Evolutionary conservation across 495 filamentous ascomycete genomes (phyloP), one percentile per base, ranked within the genome.

Genomic region (Extremus antarcticus): DNA sequence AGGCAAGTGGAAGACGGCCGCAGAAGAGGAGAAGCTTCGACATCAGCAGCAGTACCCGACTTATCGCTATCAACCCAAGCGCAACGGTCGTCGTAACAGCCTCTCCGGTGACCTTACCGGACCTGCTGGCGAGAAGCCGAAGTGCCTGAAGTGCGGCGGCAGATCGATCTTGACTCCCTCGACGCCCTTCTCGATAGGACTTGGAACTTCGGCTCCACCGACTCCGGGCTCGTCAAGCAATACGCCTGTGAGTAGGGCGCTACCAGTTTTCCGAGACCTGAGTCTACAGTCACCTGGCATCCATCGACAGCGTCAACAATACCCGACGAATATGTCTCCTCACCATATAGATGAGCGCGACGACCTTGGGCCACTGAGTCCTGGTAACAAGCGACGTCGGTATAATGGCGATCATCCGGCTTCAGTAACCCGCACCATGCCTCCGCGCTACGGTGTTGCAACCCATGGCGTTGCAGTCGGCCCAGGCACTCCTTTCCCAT

Each of bases 11-110:
- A 94, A 91, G 68, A 74, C 74, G 54, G 77, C 95, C 15, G 94
- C 92, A 58, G 89, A 94, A 82, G 88, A 95, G 71, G 92, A 97
- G 66, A 97, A 97, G 71, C 73, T 81, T 52, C 85, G 87, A 7
- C 92, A 98, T 71, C 85, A 87, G 62, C 83, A 82, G 57, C 86
- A 92, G 68, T 95, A 95, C 66, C 92, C 92, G 3, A 84, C 87
- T 52, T 98, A 98, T 68, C 80, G 88, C 63, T 98, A 95, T 68
- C 89, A 95, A 67, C 92, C 92, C 40, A 85, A 89, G 25, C 78
- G 91, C 51, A 80, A 78, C 63, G 85, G 80, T 11, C 50, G 61
- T 24, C 58, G 57, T 23, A 51, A 55, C 24, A 64, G 60, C 40
- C 1, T 53, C 8, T 56, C 58, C 1, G 25, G 51, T 16, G 52